Conservation (phyloP, 2,329 filamentous ascomycete genomes). For the Neodidymelliopsis sp. region DNA sequence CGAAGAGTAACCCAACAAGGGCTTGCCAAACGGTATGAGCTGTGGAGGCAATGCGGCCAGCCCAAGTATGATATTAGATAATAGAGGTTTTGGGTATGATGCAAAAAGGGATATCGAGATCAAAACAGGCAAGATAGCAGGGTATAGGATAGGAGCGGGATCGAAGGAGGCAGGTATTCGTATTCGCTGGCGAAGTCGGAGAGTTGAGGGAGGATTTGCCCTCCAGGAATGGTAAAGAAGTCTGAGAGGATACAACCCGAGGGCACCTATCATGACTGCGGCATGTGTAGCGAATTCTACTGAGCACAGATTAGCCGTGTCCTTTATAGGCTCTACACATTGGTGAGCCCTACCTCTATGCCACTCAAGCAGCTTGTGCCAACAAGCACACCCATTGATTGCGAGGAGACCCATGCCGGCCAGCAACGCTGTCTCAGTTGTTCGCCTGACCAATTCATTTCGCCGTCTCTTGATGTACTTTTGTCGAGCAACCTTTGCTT, state of each 20-base stretch:
- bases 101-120: slow-evolving; percentile 77
- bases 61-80: slow-evolving; percentile 83
- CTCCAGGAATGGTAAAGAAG: slow-evolving; percentile 44
- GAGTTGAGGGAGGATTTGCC: slow-evolving; percentile 30
- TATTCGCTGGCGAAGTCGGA: slow-evolving; percentile 55
- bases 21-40: slow-evolving; percentile 71
- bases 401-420: slow-evolving; percentile 60
- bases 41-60: slow-evolving; percentile 77
- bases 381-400: slow-evolving; percentile 49
- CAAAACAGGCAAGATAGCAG: slow-evolving; percentile 75
- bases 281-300: slow-evolving; percentile 53
- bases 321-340: background rate
- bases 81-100: slow-evolving; percentile 66
- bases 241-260: slow-evolving; percentile 50
- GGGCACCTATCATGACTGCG: slow-evolving; percentile 37
- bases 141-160: slow-evolving; percentile 89
- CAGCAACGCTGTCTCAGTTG: slow-evolving; percentile 63
- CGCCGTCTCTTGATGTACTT: slow-evolving; percentile 86
- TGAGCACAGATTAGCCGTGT: slow-evolving; percentile 28
- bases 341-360: slow-evolving; percentile 46
- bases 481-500: slow-evolving; percentile 58
- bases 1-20: slow-evolving; percentile 65
- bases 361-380: slow-evolving; percentile 48
- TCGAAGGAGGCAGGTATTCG: slow-evolving; percentile 82
- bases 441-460: slow-evolving; percentile 80